Evolutionary conservation across 1,139 yeast genomes (phyloP).

Genomic region (Ashbya aceris): DNA sequence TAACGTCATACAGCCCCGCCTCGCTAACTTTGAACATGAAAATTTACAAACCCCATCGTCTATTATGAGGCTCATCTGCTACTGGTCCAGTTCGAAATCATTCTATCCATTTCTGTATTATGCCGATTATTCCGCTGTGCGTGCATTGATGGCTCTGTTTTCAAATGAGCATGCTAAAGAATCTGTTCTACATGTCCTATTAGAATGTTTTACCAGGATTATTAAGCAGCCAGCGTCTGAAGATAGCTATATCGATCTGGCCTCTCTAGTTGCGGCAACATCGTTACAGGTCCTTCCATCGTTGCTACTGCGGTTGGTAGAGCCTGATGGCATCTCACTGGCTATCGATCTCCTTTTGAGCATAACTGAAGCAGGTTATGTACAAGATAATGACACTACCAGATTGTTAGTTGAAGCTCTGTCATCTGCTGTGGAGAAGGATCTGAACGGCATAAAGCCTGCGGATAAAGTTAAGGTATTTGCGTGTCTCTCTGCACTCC

Average conservation of each 20-base stretch:
- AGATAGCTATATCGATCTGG: constrained; percentile 40
- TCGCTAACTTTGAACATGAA: constrained; percentile 58
- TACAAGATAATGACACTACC: constrained; percentile 50
- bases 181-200: constrained; percentile 46
- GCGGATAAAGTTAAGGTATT: constrained; percentile 52
- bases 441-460: constrained; percentile 44
- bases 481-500: constrained; percentile 45
- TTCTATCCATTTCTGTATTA: constrained; percentile 46
- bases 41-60: constrained; percentile 81
- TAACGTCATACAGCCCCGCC: constrained; percentile 54
- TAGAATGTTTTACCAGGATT: constrained; percentile 48
- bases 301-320: constrained; percentile 36
- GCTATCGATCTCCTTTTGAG: constrained; percentile 46
- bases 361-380: constrained; percentile 51
- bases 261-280: constrained; percentile 49
- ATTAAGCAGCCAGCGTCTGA: constrained; percentile 33
- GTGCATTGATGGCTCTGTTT: constrained; percentile 48
- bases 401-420: constrained; percentile 49
- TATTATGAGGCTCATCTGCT: constrained; percentile 54
- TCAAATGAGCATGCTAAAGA: constrained; percentile 50
- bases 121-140: constrained; percentile 48
- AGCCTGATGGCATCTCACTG: constrained; percentile 43
- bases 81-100: constrained; percentile 48
- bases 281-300: constrained; percentile 44
- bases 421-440: constrained; percentile 54